These are phyloP conservation scores for Thermochaetoides thermophila DNA, from an alignment of 495 filamentous ascomycete species.

Conservation along the genomic window DNA sequence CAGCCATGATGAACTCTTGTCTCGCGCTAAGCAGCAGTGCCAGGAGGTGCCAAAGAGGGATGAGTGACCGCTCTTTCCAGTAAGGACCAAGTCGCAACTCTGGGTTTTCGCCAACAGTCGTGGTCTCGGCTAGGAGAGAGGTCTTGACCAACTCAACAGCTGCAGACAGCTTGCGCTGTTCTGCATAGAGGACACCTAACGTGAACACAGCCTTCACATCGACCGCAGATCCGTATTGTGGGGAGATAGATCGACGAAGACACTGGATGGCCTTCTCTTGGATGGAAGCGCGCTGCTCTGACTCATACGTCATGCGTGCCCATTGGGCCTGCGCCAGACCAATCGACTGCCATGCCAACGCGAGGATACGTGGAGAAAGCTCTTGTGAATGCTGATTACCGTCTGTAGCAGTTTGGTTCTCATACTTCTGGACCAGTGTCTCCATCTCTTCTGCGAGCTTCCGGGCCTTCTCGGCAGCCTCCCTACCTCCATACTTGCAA, in stretches of 20 bases:
- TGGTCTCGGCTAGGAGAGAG: slow-evolving; percentile 28
- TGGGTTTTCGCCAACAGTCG: slow-evolving; percentile 18
- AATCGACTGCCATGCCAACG: slow-evolving; percentile 61
- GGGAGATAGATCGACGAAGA: slow-evolving; percentile 54
- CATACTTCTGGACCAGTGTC: slow-evolving; percentile 36
- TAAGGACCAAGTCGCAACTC: slow-evolving; percentile 25
- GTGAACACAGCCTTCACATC: slow-evolving; percentile 64
- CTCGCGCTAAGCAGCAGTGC: slow-evolving; percentile 72
- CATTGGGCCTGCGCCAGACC: slow-evolving; percentile 74
- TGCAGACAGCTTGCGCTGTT: slow-evolving; percentile 58
- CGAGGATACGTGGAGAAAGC: slow-evolving; percentile 40
- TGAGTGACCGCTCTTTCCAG: slow-evolving; percentile 40
- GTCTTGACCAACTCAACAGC: slow-evolving; percentile 64
- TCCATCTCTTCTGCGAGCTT: slow-evolving; percentile 50
- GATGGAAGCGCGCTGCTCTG: slow-evolving; percentile 48
- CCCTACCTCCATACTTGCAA: slow-evolving; percentile 60
- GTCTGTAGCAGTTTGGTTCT: slow-evolving; percentile 6
- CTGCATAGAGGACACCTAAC: slow-evolving; percentile 63
- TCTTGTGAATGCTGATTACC: slow-evolving; percentile 14
- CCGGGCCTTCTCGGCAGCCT: slow-evolving; percentile 63
- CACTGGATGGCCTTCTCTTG: slow-evolving; percentile 59
- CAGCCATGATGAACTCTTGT: slow-evolving; percentile 69
- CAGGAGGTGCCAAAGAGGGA: slow-evolving; percentile 74
- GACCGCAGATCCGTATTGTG: slow-evolving; percentile 42
- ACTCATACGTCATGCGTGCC: slow-evolving; percentile 65